Evolutionary conservation across 2,329 filamentous ascomycete genomes (phyloP).

Genomic region (Colletotrichum sp.): DNA sequence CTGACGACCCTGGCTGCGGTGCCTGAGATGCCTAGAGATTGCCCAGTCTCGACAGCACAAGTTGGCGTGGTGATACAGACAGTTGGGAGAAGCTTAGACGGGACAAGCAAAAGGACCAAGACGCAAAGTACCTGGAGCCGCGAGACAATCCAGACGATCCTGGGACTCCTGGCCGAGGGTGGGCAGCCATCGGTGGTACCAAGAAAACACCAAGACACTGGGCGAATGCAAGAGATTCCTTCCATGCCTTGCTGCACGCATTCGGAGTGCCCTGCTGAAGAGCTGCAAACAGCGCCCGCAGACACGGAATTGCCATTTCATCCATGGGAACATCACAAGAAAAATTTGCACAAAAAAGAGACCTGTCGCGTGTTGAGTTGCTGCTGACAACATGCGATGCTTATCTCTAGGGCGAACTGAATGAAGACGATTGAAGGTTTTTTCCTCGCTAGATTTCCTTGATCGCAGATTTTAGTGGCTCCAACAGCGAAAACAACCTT

Average conservation of each 20-base stretch:
- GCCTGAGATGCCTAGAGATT: conserved; percentile 6
- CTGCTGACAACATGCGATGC: neutral
- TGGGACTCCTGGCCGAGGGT: neutral
- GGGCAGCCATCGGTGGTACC: conserved; percentile 8
- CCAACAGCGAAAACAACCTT: neutral
- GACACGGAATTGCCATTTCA: neutral
- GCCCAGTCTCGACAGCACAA: neutral
- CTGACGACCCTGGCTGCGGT: neutral
- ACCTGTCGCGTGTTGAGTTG: neutral
- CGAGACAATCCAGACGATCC: neutral
- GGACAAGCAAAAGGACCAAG: conserved; percentile 9
- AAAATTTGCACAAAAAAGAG: neutral
- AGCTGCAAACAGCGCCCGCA: neutral
- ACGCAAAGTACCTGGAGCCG: neutral
- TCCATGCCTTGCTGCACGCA: neutral
- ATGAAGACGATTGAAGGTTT: neutral
- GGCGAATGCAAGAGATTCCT: neutral
- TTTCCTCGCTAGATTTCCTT: neutral
- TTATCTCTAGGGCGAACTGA: neutral
- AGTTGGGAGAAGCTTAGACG: conserved; percentile 18
- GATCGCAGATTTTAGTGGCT: neutral
- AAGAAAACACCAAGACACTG: conserved; percentile 21
- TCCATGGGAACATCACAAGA: neutral
- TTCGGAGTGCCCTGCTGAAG: neutral
- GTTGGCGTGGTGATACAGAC: neutral